phyloP scores from a whole-genome alignment of 2,329 filamentous ascomycete species.

The Epichloe gansuensis region DNA sequence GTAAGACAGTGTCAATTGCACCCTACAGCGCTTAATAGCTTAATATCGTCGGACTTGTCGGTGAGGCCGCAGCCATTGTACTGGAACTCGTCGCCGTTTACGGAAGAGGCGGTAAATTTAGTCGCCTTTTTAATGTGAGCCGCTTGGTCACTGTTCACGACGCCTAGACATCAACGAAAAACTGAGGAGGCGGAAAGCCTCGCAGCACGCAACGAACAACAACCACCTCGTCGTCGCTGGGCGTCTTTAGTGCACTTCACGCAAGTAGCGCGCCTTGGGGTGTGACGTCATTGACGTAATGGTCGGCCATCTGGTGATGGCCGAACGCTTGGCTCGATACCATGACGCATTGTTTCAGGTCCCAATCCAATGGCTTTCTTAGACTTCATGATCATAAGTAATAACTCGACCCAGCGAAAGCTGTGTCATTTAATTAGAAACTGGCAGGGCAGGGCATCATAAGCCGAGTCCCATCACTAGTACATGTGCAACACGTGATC shows the following conservation, averaged over 20 bases:
- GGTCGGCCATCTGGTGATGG: neutral
- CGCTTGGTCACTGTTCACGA: too few species aligned
- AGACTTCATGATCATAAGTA: too few species aligned
- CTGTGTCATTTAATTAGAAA: too few species aligned
- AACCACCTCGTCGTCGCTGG: neutral
- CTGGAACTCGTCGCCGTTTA: neutral
- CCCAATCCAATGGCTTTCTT: too few species aligned
- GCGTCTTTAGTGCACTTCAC: neutral
- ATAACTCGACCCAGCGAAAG: too few species aligned
- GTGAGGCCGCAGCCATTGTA: neutral
- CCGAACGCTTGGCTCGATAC: neutral
- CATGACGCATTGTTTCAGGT: neutral
- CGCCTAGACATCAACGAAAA: too few species aligned
- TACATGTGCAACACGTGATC: neutral
- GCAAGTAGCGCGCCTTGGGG: neutral
- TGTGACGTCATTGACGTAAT: conserved; percentile 3
- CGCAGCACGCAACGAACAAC: too few species aligned
- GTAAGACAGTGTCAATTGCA: neutral
- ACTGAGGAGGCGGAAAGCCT: neutral
- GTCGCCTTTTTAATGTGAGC: too few species aligned
- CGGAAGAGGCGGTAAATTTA: too few species aligned
- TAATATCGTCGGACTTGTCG: neutral
- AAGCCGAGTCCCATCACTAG: too few species aligned
- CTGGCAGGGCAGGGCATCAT: too few species aligned
- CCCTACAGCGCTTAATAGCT: neutral